phyloP scores from a whole-genome alignment of 495 filamentous ascomycete genomes.

The Penicillium crystallinum region DNA sequence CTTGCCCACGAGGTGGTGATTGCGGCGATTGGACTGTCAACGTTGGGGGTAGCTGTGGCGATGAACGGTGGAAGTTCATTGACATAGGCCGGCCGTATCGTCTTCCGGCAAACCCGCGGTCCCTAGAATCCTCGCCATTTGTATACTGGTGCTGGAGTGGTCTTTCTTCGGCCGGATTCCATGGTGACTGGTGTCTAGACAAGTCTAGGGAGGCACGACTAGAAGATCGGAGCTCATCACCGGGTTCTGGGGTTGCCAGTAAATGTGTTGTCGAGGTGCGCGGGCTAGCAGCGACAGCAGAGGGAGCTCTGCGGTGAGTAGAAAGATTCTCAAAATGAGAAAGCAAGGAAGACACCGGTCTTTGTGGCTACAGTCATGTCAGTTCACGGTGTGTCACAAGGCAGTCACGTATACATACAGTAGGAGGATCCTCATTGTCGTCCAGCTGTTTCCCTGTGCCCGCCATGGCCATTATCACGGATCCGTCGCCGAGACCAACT shows the following conservation, averaged over 20 bases:
- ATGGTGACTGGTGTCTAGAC: slow-evolving; percentile 41
- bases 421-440: slow-evolving; percentile 40
- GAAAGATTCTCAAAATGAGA: slow-evolving; percentile 90
- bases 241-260: slow-evolving; percentile 34
- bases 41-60: slow-evolving; percentile 59
- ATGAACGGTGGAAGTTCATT: slow-evolving; percentile 48
- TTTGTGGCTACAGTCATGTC: slow-evolving; percentile 27
- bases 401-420: slow-evolving; percentile 36
- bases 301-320: slow-evolving; percentile 41
- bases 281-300: slow-evolving; percentile 24
- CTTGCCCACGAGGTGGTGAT: slow-evolving; percentile 56
- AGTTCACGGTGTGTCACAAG: slow-evolving; percentile 14
- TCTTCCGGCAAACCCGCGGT: slow-evolving; percentile 26
- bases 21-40: slow-evolving; percentile 69
- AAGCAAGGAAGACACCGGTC: slow-evolving; percentile 85
- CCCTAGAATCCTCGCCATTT: slow-evolving; percentile 27
- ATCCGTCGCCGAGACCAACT: slow-evolving; percentile 22
- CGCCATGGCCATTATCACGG: slow-evolving; percentile 36
- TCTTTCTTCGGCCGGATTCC: slow-evolving; percentile 30
- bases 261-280: slow-evolving; percentile 32
- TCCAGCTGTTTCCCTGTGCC: slow-evolving; percentile 32
- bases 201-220: slow-evolving; percentile 50
- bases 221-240: slow-evolving; percentile 43
- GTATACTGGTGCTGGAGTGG: slow-evolving; percentile 15
- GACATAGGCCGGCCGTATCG: slow-evolving; percentile 42